phyloP scores from a whole-genome alignment of 108 stramenopile genomes.

The Parietichytrium sp. region DNA sequence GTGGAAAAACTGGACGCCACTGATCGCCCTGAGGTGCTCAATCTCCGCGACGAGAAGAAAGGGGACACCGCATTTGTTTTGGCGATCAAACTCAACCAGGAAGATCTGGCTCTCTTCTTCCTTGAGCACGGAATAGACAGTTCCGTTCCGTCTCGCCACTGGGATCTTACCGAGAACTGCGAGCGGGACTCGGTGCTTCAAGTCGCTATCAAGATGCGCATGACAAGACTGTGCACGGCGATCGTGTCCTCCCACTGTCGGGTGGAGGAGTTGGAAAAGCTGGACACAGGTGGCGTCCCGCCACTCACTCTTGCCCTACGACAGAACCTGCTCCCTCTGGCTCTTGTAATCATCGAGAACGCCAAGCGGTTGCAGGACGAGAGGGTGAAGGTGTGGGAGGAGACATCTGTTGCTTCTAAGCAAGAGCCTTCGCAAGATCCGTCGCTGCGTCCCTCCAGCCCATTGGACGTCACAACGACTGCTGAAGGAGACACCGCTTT shows the following conservation, averaged over 20 bases:
- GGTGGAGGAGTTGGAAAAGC: neutral
- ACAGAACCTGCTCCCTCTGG: neutral
- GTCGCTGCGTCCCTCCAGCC: too few species aligned
- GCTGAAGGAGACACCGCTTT: neutral
- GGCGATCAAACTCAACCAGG: neutral
- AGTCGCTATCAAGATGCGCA: conserved; percentile 2
- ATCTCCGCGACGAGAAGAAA: neutral
- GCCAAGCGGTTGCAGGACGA: too few species aligned
- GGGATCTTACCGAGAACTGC: conserved; percentile 19
- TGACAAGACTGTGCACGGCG: neutral
- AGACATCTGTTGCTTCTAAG: too few species aligned
- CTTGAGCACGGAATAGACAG: neutral
- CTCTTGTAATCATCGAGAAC: neutral
- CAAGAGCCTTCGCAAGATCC: too few species aligned
- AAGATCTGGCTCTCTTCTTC: conserved; percentile 12
- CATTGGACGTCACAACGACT: neutral
- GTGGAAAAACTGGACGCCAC: neutral
- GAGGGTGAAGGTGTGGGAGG: too few species aligned
- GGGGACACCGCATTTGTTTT: neutral
- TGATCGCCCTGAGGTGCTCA: neutral
- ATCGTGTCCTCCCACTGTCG: neutral
- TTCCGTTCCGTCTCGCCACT: neutral
- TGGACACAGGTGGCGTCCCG: conserved; percentile 2
- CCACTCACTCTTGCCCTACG: neutral
- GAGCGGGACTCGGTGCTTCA: conserved; percentile 21